Evolutionary conservation across 1,284 basidiomycete species (phyloP).

Genomic region (Schizopora paradoxa): DNA sequence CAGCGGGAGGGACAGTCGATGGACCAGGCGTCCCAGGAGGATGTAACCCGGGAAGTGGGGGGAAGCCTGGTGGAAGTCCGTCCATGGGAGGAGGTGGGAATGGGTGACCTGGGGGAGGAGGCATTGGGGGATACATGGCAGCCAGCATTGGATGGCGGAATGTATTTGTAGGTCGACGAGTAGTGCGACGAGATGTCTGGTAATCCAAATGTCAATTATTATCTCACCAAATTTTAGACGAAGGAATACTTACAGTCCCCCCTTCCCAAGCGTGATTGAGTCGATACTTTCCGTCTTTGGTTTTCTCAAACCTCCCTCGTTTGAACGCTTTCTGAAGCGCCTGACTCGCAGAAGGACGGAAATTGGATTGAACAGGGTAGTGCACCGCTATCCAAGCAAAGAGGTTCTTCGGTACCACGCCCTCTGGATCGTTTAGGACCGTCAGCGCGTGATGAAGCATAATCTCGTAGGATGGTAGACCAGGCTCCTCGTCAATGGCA

Average conservation of each 20-base stretch:
- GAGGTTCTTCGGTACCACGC: slow-evolving; percentile 70
- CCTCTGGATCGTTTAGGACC: slow-evolving; percentile 56
- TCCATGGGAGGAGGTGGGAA: slow-evolving; percentile 11
- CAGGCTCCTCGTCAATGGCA: too few relatives aligned
- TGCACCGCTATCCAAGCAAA: slow-evolving; percentile 74
- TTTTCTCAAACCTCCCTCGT: slow-evolving; percentile 70
- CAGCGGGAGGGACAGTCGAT: not conserved
- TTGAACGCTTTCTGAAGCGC: slow-evolving; percentile 78
- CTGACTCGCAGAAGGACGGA: slow-evolving; percentile 77
- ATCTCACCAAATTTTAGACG: not conserved
- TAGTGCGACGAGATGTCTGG: slow-evolving; percentile 61
- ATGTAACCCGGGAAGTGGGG: not conserved
- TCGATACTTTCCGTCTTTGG: slow-evolving; percentile 60
- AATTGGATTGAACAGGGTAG: slow-evolving; percentile 81
- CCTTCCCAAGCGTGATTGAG: slow-evolving; percentile 72
- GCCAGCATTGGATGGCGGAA: slow-evolving; percentile 28
- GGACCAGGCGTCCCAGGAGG: slow-evolving; percentile 1
- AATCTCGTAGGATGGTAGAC: slow-evolving; percentile 78
- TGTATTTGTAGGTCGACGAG: slow-evolving; percentile 60
- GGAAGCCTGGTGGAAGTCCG: slow-evolving; percentile 8
- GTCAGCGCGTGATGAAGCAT: slow-evolving; percentile 77
- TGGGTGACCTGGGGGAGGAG: slow-evolving; percentile 7
- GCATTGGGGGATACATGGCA: slow-evolving; percentile 21
- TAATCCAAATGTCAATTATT: slow-evolving; percentile 1
- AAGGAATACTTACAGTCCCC: slow-evolving; percentile 53